Evolutionary conservation across 345 rosid genomes (phyloP).

Genomic region (Euphorbia peplus): DNA sequence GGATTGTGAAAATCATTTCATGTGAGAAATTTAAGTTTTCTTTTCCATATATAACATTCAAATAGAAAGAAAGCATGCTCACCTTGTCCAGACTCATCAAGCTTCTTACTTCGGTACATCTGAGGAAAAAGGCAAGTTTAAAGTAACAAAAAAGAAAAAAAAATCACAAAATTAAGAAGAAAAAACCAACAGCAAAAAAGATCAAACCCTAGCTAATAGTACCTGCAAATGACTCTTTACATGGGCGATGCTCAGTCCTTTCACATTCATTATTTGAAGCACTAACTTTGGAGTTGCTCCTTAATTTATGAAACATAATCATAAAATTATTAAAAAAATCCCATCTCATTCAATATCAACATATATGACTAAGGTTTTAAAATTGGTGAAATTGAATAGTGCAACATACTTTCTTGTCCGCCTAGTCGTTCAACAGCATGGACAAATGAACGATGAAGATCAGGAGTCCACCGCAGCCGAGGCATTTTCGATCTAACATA

Average conservation of each 20-base stretch:
- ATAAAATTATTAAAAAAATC: too few relatives aligned
- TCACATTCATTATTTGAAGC: constrained; percentile 80
- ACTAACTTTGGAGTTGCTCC: constrained; percentile 90
- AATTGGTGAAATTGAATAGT: too few relatives aligned
- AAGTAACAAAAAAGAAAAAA: too few relatives aligned
- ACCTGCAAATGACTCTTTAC: constrained; percentile 97
- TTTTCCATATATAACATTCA: too few relatives aligned
- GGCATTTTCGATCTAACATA: constrained; percentile 75
- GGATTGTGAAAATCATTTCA: too few relatives aligned
- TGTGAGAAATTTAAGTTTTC: too few relatives aligned
- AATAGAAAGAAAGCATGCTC: constrained; percentile 8
- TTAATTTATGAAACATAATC: too few relatives aligned
- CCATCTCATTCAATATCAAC: not conserved
- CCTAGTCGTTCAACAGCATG: constrained; percentile 81
- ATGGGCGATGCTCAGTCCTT: constrained; percentile 85
- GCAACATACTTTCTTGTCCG: constrained; percentile 75
- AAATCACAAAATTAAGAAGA: too few relatives aligned
- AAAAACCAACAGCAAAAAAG: not conserved
- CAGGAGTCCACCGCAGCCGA: constrained; percentile 89
- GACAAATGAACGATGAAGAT: constrained; percentile 72
- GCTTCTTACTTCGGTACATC: constrained; percentile 93
- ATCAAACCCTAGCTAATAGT: not conserved
- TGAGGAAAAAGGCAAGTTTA: constrained; percentile 25
- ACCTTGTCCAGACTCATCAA: constrained; percentile 77
- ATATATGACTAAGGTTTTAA: too few relatives aligned